phyloP scores from a whole-genome alignment of 345 rosid species.

The Aethionema arabicum region DNA sequence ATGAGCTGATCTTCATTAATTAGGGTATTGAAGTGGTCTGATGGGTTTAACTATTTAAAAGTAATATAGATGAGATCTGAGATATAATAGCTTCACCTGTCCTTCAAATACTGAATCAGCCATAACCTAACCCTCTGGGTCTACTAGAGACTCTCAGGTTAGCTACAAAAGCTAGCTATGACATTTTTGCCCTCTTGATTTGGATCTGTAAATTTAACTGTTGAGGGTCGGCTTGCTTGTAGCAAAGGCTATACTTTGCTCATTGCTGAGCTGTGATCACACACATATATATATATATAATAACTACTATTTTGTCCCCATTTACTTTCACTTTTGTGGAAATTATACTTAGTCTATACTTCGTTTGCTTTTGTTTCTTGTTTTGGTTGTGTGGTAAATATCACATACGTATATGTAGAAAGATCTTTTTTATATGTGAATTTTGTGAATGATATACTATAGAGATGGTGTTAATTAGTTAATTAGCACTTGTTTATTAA shows the following conservation, averaged over 20 bases:
- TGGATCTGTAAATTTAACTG: constrained; percentile 32
- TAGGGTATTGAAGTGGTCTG: constrained; percentile 30
- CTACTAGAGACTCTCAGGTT: constrained; percentile 30
- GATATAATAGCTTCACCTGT: constrained; percentile 38
- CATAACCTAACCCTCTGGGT: constrained; percentile 34
- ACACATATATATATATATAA: constrained; percentile 14
- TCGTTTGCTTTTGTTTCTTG: constrained; percentile 20
- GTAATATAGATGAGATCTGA: constrained; percentile 30
- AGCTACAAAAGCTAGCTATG: constrained; percentile 30
- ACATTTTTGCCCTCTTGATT: constrained; percentile 28
- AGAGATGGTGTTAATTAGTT: no score
- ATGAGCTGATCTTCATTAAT: constrained; percentile 34
- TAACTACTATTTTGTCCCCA: constrained; percentile 29
- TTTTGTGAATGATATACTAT: no score
- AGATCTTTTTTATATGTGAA: no score
- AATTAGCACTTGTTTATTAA: no score
- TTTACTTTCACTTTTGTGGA: constrained; percentile 16
- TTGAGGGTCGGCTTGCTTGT: constrained; percentile 36
- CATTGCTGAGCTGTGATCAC: constrained; percentile 31
- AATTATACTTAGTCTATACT: constrained; percentile 20
- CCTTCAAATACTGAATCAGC: constrained; percentile 36
- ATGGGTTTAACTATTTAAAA: constrained; percentile 30
- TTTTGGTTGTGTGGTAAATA: constrained; percentile 25
- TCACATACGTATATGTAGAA: constrained; percentile 6
- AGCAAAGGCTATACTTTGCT: constrained; percentile 29